Conservation (phyloP, 2,329 filamentous ascomycete genomes). For the Colletotrichum brevisporum region DNA sequence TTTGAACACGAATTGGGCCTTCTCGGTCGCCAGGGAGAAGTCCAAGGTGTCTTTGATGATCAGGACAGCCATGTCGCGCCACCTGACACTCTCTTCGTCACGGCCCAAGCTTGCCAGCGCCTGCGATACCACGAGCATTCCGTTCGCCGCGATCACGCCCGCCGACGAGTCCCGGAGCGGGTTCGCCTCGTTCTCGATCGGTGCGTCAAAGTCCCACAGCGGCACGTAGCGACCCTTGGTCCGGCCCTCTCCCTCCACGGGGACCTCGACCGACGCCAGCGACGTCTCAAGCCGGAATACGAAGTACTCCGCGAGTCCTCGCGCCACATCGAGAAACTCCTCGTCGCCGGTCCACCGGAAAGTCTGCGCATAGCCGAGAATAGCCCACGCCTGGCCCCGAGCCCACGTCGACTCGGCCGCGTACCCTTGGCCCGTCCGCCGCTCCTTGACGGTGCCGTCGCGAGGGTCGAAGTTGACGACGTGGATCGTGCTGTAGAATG, state of each 20-base stretch:
- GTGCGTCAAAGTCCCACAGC: constrained; percentile 65
- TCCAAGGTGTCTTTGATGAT: constrained; percentile 50
- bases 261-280: constrained; percentile 48
- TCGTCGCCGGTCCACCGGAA: constrained; percentile 62
- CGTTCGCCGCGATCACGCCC: constrained; percentile 58
- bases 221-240: constrained; percentile 47
- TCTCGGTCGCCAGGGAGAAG: constrained; percentile 45
- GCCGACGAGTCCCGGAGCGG: constrained; percentile 55
- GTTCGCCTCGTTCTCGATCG: constrained; percentile 47
- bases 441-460: constrained; percentile 58
- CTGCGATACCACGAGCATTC: constrained; percentile 56
- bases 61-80: constrained; percentile 46
- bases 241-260: constrained; percentile 40
- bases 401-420: constrained; percentile 63
- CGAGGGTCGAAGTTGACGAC: constrained; percentile 63
- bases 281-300: constrained; percentile 55
- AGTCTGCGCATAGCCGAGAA: constrained; percentile 64
- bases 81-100: constrained; percentile 42
- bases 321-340: constrained; percentile 60
- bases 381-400: constrained; percentile 66
- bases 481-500: constrained; percentile 57
- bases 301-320: constrained; percentile 65
- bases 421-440: constrained; percentile 64
- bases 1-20: constrained; percentile 33
- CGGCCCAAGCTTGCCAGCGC: constrained; percentile 44